Conservation (phyloP, 116 monocot species). For the Phalaenopsis hybrid region DNA sequence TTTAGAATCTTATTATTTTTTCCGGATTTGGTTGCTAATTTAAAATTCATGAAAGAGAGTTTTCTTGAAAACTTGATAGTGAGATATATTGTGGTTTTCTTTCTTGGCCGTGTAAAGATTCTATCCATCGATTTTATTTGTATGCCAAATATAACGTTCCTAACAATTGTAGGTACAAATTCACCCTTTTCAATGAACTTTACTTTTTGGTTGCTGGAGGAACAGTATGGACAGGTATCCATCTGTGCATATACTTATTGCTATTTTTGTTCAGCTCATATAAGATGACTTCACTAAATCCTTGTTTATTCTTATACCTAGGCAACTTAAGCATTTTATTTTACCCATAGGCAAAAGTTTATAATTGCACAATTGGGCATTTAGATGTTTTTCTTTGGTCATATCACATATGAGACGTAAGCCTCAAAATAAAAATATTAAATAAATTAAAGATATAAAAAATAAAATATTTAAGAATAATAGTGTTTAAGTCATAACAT, state of each 20-base stretch:
- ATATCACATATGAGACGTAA: too few relatives aligned
- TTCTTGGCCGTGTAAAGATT: background rate
- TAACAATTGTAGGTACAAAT: conserved; percentile 75
- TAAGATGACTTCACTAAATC: background rate
- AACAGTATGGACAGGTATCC: conserved; percentile 95
- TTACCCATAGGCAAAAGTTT: background rate
- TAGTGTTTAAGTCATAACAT: too few relatives aligned
- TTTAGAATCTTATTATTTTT: background rate
- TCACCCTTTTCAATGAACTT: conserved; percentile 92
- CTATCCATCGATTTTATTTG: background rate
- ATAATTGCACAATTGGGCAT: too few relatives aligned
- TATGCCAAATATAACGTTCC: background rate
- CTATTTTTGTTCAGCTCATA: background rate
- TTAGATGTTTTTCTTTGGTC: too few relatives aligned
- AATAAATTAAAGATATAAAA: too few relatives aligned
- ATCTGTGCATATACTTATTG: background rate
- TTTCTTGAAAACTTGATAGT: background rate
- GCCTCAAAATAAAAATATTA: too few relatives aligned
- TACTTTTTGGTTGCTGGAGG: conserved; percentile 98
- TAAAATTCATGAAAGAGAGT: background rate
- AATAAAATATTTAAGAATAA: too few relatives aligned
- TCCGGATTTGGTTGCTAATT: background rate
- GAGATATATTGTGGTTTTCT: background rate
- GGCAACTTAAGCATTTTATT: background rate
- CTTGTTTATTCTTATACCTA: background rate